Percentiles rank a stretch among this genome's conserved stretches.
Conservation (phyloP, 192 early-diverging fungal genomes). For the Backusella morwellensis region DNA sequence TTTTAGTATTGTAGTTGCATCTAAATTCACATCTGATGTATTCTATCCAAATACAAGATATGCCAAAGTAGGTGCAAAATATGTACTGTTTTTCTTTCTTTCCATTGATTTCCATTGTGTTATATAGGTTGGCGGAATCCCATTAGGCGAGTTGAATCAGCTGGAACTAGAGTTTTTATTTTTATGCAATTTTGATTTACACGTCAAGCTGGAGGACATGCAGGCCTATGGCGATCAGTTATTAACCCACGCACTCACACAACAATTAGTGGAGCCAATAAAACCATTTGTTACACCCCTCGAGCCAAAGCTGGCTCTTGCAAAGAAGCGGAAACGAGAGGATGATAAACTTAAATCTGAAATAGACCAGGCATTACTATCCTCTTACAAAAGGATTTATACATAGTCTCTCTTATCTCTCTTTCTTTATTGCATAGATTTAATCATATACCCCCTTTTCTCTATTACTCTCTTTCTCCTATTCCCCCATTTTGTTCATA, state of each 20-base stretch:
- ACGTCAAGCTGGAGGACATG: slow-evolving; percentile 59
- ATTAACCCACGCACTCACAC: slow-evolving; percentile 30
- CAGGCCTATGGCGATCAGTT: slow-evolving; percentile 64
- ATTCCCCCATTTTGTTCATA: not conserved
- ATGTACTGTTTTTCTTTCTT: not conserved
- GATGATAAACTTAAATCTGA: slow-evolving; percentile 8
- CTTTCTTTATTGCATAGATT: not conserved
- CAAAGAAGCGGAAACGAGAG: not conserved
- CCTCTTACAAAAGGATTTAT: slow-evolving; percentile 1
- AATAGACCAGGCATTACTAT: not conserved
- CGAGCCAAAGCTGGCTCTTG: not conserved
- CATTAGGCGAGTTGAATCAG: slow-evolving; percentile 68
- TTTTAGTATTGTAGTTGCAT: slow-evolving; percentile 62
- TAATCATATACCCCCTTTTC: not conserved
- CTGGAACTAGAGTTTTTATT: slow-evolving; percentile 77
- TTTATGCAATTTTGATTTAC: slow-evolving; percentile 67
- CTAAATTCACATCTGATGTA: slow-evolving; percentile 74
- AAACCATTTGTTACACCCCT: not conserved
- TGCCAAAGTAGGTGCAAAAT: slow-evolving; percentile 45
- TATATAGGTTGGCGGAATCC: slow-evolving; percentile 66
- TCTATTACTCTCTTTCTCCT: not conserved
- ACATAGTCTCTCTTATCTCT: not conserved
- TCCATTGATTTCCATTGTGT: not conserved
- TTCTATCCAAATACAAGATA: slow-evolving; percentile 75
- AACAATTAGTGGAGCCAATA: not conserved